Evolutionary conservation across 164 flowering plant genomes (phyloP).

Genomic region (Nelumbo lutea): DNA sequence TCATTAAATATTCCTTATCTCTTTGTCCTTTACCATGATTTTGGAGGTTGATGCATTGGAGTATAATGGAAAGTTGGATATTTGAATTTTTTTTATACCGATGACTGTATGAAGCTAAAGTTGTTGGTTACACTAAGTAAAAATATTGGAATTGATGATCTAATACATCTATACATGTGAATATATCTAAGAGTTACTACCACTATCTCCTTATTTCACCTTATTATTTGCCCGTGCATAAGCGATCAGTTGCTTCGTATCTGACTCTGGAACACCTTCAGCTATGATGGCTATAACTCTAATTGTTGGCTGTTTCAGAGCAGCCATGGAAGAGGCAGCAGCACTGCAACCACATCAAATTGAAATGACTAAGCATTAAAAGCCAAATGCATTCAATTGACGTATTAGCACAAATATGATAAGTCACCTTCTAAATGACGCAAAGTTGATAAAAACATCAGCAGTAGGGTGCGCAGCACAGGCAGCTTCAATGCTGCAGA

Average conservation of each 20-base stretch:
- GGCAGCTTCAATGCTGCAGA: slow-evolving; percentile 85
- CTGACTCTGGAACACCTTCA: slow-evolving; percentile 97
- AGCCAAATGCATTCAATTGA: neutral
- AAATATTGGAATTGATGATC: too few relatives aligned
- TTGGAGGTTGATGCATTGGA: too few relatives aligned
- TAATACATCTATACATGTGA: too few relatives aligned
- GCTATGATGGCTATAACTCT: slow-evolving; percentile 96
- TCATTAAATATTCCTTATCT: too few relatives aligned
- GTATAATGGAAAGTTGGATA: too few relatives aligned
- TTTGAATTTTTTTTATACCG: too few relatives aligned
- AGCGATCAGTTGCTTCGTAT: slow-evolving; percentile 92
- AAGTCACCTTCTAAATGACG: slow-evolving; percentile 84
- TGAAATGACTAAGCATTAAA: slow-evolving; percentile 1
- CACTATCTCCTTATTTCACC: slow-evolving; percentile 21
- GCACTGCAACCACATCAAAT: slow-evolving; percentile 53
- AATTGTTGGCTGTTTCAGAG: slow-evolving; percentile 93
- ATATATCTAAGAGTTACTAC: too few relatives aligned
- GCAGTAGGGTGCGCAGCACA: slow-evolving; percentile 97
- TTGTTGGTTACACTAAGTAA: too few relatives aligned
- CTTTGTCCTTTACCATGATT: too few relatives aligned
- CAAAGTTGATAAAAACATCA: slow-evolving; percentile 97
- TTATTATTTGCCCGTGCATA: slow-evolving; percentile 91
- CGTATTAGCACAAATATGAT: neutral
- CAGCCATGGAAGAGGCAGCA: slow-evolving; percentile 91
- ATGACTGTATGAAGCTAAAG: too few relatives aligned